phyloP scores from a whole-genome alignment of 768 basidiomycete species.

The Dioszegia crocea region DNA sequence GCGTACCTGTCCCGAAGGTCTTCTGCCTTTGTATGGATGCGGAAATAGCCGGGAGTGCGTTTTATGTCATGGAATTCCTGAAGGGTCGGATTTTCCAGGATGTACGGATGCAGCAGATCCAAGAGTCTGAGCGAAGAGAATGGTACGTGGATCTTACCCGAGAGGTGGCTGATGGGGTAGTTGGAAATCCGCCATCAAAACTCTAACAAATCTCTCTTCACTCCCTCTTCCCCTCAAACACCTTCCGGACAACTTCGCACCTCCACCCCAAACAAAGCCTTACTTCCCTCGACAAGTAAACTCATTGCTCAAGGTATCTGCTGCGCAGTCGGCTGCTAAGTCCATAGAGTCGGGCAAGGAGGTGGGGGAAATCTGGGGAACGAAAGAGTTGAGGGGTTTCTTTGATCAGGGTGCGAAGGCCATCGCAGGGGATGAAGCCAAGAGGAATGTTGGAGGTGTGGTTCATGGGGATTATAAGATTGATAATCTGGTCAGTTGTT shows the following conservation, averaged over 20 bases:
- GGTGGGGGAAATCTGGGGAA: constrained; percentile 69
- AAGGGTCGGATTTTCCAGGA: constrained; percentile 93
- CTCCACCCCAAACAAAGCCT: constrained; percentile 47
- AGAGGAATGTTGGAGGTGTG: constrained; percentile 63
- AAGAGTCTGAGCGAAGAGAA: constrained; percentile 60
- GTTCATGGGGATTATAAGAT: constrained; percentile 98
- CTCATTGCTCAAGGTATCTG: constrained; percentile 74
- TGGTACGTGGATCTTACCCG: constrained; percentile 57
- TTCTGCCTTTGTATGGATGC: constrained; percentile 76
- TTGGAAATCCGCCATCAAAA: constrained; percentile 43
- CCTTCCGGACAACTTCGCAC: constrained; percentile 56
- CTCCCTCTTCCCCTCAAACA: constrained; percentile 60
- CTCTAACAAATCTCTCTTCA: constrained; percentile 45
- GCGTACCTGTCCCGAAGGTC: constrained; percentile 80
- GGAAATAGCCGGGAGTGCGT: constrained; percentile 75
- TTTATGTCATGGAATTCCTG: constrained; percentile 95
- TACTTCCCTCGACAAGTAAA: constrained; percentile 95
- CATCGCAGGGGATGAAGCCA: constrained; percentile 66
- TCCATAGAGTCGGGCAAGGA: constrained; percentile 61
- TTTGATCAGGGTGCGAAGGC: constrained; percentile 58
- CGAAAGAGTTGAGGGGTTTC: constrained; percentile 70
- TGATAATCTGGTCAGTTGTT: constrained; percentile 71
- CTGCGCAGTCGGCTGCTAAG: constrained; percentile 65
- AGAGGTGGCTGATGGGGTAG: constrained; percentile 10
- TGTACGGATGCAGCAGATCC: constrained; percentile 65